Conservation (phyloP, 192 early-diverging fungal genomes). For the Jimgerdemannia flammicorona region DNA sequence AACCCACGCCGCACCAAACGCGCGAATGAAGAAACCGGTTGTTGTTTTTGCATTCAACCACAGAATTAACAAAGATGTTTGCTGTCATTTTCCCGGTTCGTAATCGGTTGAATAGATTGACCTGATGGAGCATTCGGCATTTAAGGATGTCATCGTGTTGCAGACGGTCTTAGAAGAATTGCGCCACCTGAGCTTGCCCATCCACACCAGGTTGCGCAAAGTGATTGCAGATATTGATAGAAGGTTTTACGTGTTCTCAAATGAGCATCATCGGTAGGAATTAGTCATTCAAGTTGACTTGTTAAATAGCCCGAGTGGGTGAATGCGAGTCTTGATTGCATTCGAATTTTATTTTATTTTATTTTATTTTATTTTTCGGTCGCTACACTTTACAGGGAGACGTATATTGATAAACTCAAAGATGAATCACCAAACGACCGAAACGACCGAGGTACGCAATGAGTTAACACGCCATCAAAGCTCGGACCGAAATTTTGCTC, state of each 20-base stretch:
- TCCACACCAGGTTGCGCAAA: conserved; percentile 75
- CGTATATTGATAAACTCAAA: conserved; percentile 76
- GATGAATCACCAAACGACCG: conserved; percentile 92
- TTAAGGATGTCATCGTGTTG: conserved; percentile 88
- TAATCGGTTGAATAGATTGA: too few relatives aligned
- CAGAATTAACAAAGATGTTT: too few relatives aligned
- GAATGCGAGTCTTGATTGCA: neutral
- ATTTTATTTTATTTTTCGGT: neutral
- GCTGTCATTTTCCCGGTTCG: too few relatives aligned
- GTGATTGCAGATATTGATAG: conserved; percentile 71
- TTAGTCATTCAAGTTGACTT: too few relatives aligned
- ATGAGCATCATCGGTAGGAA: conserved; percentile 95
- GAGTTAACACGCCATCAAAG: too few relatives aligned
- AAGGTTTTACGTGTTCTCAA: conserved; percentile 91
- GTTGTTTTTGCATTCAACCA: too few relatives aligned
- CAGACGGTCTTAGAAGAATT: conserved; percentile 95
- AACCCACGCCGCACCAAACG: too few relatives aligned
- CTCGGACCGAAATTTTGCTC: neutral
- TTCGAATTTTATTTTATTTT: neutral
- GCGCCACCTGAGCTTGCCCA: conserved; percentile 71
- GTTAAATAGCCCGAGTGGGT: too few relatives aligned
- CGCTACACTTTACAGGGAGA: conserved; percentile 48
- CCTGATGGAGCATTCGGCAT: conserved; percentile 83
- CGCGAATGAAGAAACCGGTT: too few relatives aligned
- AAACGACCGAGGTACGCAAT: conserved; percentile 74